Evolutionary conservation across 768 basidiomycete genomes (phyloP).

Genomic region (Suillus subalutaceus): DNA sequence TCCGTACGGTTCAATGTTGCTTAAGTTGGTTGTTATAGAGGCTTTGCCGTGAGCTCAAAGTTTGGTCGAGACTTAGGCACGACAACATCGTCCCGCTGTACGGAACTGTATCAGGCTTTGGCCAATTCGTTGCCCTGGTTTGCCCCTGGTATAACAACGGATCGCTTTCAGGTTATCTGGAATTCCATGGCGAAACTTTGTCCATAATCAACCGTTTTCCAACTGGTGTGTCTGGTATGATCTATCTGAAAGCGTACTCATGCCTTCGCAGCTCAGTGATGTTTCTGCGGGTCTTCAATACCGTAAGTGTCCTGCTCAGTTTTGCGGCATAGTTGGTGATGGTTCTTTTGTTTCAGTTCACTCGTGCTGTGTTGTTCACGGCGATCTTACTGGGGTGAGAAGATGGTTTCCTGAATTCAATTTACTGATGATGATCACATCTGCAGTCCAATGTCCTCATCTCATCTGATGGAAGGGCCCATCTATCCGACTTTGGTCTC

Average conservation of each 20-base stretch:
- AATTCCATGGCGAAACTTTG: conserved; percentile 10
- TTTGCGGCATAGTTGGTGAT: neutral
- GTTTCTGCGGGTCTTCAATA: conserved; percentile 32
- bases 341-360: conserved; percentile 15
- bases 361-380: conserved; percentile 22
- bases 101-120: conserved; percentile 26
- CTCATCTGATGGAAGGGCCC: conserved; percentile 36
- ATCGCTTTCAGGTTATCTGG: conserved; percentile 24
- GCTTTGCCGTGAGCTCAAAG: conserved; percentile 26
- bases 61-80: conserved; percentile 28
- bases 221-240: conserved; percentile 16
- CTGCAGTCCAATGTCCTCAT: conserved; percentile 47
- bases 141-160: conserved; percentile 31
- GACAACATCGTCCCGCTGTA: conserved; percentile 26
- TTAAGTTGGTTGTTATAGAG: conserved; percentile 14
- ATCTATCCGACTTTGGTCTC: conserved; percentile 49
- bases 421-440: neutral
- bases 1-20: neutral
- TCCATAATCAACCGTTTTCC: conserved; percentile 16
- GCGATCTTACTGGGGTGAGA: conserved; percentile 23
- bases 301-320: conserved; percentile 14
- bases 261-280: conserved; percentile 24
- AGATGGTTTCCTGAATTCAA: neutral
- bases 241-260: neutral
- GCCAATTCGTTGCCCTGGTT: conserved; percentile 30